phyloP scores from a whole-genome alignment of 768 basidiomycete species.

The Epithele typhae region DNA sequence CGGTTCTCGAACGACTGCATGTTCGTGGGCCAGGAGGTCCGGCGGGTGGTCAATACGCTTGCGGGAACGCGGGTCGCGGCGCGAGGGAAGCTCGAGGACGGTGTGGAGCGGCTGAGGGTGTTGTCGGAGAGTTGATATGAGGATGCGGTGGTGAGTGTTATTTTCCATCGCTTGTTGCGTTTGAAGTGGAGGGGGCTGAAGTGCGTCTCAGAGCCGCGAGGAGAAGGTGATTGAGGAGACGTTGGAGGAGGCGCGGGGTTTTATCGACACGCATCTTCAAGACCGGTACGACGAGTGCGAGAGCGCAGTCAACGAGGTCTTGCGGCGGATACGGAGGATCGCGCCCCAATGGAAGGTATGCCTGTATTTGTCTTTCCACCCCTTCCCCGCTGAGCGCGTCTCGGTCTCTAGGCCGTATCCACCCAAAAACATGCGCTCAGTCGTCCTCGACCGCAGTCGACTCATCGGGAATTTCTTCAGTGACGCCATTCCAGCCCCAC shows the following conservation, averaged over 20 bases:
- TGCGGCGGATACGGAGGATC: constrained; percentile 59
- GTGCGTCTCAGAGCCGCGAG: constrained; percentile 42
- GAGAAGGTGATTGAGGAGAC: constrained; percentile 41
- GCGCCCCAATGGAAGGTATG: constrained; percentile 79
- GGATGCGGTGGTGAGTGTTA: constrained; percentile 56
- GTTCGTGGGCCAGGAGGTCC: constrained; percentile 56
- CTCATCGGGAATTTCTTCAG: constrained; percentile 21
- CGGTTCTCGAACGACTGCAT: constrained; percentile 80
- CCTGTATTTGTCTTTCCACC: too few species aligned
- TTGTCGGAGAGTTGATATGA: constrained; percentile 70
- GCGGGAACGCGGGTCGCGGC: constrained; percentile 17
- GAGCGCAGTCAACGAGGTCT: constrained; percentile 53
- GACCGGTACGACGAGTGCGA: constrained; percentile 77
- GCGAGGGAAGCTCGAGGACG: constrained; percentile 49
- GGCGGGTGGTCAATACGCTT: constrained; percentile 27
- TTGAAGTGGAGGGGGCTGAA: constrained; percentile 7
- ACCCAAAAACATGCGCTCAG: too few species aligned
- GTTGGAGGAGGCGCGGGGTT: constrained; percentile 55
- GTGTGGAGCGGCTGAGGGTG: constrained; percentile 43
- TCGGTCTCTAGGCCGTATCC: too few species aligned
- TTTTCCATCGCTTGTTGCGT: too few species aligned
- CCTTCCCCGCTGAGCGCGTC: too few species aligned
- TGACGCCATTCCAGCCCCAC: constrained; percentile 76
- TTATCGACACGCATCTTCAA: constrained; percentile 65
- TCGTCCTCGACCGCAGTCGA: constrained; percentile 47